Conservation (phyloP, 768 basidiomycete species). For the Suillus weaverae region DNA sequence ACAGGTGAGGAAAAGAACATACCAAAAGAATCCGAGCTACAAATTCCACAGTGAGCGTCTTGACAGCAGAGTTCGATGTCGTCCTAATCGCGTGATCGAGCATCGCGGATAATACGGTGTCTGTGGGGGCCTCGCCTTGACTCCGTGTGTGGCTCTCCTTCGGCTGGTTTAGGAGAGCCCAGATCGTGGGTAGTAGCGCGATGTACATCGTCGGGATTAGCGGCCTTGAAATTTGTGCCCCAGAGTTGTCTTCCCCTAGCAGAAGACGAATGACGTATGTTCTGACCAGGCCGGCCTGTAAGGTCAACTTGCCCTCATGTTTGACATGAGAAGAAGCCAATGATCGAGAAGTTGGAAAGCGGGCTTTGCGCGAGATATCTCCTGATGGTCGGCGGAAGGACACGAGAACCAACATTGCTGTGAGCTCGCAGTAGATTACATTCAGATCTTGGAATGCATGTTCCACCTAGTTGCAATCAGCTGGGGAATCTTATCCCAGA, state of each 20-base stretch:
- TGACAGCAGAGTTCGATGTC: slow-evolving; percentile 60
- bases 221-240: slow-evolving; percentile 46
- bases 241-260: slow-evolving; percentile 44
- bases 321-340: slow-evolving; percentile 21
- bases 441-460: slow-evolving; percentile 70
- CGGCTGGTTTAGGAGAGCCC: slow-evolving; percentile 64
- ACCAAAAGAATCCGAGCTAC: slow-evolving; percentile 71
- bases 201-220: slow-evolving; percentile 60
- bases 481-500: neutral
- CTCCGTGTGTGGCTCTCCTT: slow-evolving; percentile 17
- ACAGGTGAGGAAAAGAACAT: slow-evolving; percentile 18
- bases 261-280: slow-evolving; percentile 63
- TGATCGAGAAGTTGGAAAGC: slow-evolving; percentile 10
- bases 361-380: slow-evolving; percentile 8
- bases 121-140: slow-evolving; percentile 21
- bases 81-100: slow-evolving; percentile 66
- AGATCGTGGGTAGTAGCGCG: slow-evolving; percentile 73
- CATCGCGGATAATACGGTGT: slow-evolving; percentile 47
- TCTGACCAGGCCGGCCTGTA: slow-evolving; percentile 53
- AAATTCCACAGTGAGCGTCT: slow-evolving; percentile 73
- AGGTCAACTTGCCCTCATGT: slow-evolving; percentile 22
- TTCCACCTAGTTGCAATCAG: slow-evolving; percentile 47
- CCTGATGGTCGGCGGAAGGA: slow-evolving; percentile 17
- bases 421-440: slow-evolving; percentile 75
- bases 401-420: slow-evolving; percentile 57